These are phyloP conservation scores for Leccinum brunneo-olivaceum DNA, from an alignment of 1,284 basidiomycete species.

Conservation along the genomic window DNA sequence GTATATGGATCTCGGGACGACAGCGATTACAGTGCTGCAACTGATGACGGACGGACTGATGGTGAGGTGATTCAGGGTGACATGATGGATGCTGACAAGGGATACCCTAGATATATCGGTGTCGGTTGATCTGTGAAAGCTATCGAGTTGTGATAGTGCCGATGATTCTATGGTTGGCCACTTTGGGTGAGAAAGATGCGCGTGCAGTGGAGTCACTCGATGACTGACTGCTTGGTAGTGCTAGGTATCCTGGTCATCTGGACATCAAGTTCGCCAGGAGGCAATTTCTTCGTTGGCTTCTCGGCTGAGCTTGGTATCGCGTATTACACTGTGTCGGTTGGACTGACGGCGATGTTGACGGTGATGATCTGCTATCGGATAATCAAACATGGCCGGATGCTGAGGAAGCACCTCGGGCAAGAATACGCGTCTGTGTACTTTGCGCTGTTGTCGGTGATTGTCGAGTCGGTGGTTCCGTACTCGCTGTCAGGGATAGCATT, in stretches of 20 bases:
- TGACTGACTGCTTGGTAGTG: slow-evolving; percentile 8
- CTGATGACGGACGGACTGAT: slow-evolving; percentile 26
- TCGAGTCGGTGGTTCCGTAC: slow-evolving; percentile 28
- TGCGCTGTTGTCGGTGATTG: slow-evolving; percentile 11
- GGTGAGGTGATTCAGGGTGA: slow-evolving; percentile 9
- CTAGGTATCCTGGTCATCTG: slow-evolving; percentile 19
- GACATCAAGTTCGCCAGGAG: slow-evolving; percentile 14
- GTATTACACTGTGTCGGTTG: slow-evolving; percentile 23
- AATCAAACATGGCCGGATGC: slow-evolving; percentile 11
- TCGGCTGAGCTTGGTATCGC: slow-evolving; percentile 17
- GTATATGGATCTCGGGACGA: slow-evolving; percentile 21
- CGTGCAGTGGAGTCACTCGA: background rate
- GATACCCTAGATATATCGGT: slow-evolving; percentile 18
- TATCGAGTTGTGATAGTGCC: slow-evolving; percentile 16
- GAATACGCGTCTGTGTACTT: slow-evolving; percentile 22
- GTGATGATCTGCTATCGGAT: slow-evolving; percentile 20
- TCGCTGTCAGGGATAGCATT: slow-evolving; percentile 25
- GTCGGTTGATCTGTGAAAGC: slow-evolving; percentile 17
- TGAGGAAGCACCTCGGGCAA: slow-evolving; percentile 15
- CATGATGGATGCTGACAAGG: background rate
- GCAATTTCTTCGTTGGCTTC: slow-evolving; percentile 18
- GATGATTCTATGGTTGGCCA: slow-evolving; percentile 18
- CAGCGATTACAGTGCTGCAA: slow-evolving; percentile 18
- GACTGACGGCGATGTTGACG: slow-evolving; percentile 21
- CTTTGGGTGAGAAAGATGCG: slow-evolving; percentile 18